phyloP scores from a whole-genome alignment of 2,329 filamentous ascomycete genomes.

The Aspergillus quadrilineatus region DNA sequence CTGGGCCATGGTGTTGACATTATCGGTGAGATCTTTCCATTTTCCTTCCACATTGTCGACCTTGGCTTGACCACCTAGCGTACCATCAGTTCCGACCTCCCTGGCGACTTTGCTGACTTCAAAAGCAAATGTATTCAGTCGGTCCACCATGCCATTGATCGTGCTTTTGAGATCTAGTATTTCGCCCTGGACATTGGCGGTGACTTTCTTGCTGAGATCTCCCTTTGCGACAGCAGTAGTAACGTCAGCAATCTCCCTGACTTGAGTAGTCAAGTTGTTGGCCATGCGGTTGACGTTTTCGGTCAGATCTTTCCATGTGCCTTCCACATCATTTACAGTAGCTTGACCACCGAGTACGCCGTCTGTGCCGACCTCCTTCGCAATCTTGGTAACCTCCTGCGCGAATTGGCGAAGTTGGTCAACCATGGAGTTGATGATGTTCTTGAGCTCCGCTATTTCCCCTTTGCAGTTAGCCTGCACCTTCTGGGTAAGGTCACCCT shows the following conservation, averaged over 20 bases:
- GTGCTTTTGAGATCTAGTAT: slow-evolving; percentile 95
- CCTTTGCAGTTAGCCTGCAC: slow-evolving; percentile 90
- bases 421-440: slow-evolving; percentile 99
- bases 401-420: slow-evolving; percentile 96
- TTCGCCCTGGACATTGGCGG: slow-evolving; percentile 88
- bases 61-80: slow-evolving; percentile 62
- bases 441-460: slow-evolving; percentile 92
- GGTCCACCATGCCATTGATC: slow-evolving; percentile 68
- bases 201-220: slow-evolving; percentile 93
- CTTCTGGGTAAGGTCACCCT: slow-evolving; percentile 92
- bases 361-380: slow-evolving; percentile 93
- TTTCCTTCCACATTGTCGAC: slow-evolving; percentile 66
- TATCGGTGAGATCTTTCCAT: slow-evolving; percentile 66
- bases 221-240: slow-evolving; percentile 93
- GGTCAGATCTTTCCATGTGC: slow-evolving; percentile 94
- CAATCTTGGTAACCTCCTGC: slow-evolving; percentile 93
- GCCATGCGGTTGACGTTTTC: slow-evolving; percentile 98
- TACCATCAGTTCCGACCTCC: slow-evolving; percentile 65
- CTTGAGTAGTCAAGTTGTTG: slow-evolving; percentile 95
- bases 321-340: slow-evolving; percentile 92
- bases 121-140: slow-evolving; percentile 63
- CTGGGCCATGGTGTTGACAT: slow-evolving; percentile 67
- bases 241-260: slow-evolving; percentile 94
- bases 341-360: slow-evolving; percentile 92
- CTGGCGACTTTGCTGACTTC: slow-evolving; percentile 66